Base-by-base conservation (phyloP, 2,329 filamentous ascomycete genomes). In the Aureobasidium sp. region DNA sequence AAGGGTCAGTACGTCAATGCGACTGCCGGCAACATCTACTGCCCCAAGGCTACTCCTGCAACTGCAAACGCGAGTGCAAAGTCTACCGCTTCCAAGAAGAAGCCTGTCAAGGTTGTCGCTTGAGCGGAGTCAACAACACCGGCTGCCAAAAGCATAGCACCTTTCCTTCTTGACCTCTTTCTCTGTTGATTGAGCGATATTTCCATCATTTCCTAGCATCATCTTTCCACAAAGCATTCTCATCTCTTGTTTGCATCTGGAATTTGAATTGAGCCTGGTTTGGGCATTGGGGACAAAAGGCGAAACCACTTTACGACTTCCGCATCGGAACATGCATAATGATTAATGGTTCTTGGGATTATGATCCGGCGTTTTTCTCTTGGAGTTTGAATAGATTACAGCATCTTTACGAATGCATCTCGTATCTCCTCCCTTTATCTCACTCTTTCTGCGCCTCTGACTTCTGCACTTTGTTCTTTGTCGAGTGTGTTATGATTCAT, bases 21-120 rank as follows among this genome's bases (percentile, higher is more conserved):
- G 26, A 72, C 65, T 60, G 71, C 69, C n/a, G 68, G 68, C 13
- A 73, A 68, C 60, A 71, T 77, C 37, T 65, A 65, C 36, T 76
- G 74, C 61, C 57, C 57, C 44, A 57, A 42, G 9, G 3, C 13
- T 29, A 23, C n/a, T 23, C 15, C 50, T 13, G 50, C 55, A 1
- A 37, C 29, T 2, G 52, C 56, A 47, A 50, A 27, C 47, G 8
- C 44, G 23, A 29, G 27, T 17, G 29, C 36, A 37, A 47, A 58
- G 55, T 37, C 55, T 3, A 36, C 53, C 26, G 37, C 53, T 20
- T 29, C 57, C 23, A 60, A 60, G 46, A 51, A 46, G 34, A 51
- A 47, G 42, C 56, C 56, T 23, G 55, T 51, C 46, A 60, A 41
- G 34, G 42, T 60, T 23, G 41, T 42, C 36, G 57, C 57, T 51